Conservation (phyloP, 164 flowering plant species). For the Dillenia suffruticosa region DNA sequence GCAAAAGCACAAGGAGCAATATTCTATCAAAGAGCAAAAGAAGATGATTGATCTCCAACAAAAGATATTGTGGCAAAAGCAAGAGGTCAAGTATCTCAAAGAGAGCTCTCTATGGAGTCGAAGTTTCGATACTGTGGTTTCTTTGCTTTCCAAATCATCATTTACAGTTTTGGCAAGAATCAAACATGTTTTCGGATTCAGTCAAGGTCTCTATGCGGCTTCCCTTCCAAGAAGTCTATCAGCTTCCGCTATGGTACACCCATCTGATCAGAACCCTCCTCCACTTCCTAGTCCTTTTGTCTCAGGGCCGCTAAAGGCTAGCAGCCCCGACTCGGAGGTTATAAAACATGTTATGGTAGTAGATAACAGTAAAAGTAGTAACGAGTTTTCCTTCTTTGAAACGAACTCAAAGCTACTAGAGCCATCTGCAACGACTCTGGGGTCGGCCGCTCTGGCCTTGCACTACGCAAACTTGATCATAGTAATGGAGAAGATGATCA, state of each 20-base stretch:
- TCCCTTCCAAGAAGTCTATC: slow-evolving; percentile 55
- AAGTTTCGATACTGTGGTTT: slow-evolving; percentile 51
- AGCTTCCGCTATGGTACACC: slow-evolving; percentile 70
- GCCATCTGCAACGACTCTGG: slow-evolving; percentile 60
- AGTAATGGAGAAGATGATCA: slow-evolving; percentile 81
- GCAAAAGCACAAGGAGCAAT: slow-evolving; percentile 7
- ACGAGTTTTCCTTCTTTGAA: slow-evolving; percentile 39
- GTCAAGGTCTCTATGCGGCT: slow-evolving; percentile 18
- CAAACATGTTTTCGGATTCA: slow-evolving; percentile 63
- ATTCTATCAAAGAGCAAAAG: slow-evolving; percentile 23
- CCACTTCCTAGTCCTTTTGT: slow-evolving; percentile 21
- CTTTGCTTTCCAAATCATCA: slow-evolving; percentile 40
- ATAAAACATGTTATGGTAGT: background rate
- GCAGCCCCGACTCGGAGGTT: slow-evolving; percentile 11
- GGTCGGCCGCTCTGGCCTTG: slow-evolving; percentile 60
- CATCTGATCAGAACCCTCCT: slow-evolving; percentile 33
- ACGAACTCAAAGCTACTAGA: slow-evolving; percentile 48
- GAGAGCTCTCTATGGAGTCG: slow-evolving; percentile 69
- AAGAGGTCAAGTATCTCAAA: slow-evolving; percentile 59
- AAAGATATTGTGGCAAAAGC: slow-evolving; percentile 61
- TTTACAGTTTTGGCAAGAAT: slow-evolving; percentile 67
- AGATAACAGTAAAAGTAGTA: background rate
- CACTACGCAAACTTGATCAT: slow-evolving; percentile 87
- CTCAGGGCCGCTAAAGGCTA: slow-evolving; percentile 37
- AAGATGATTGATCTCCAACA: slow-evolving; percentile 61